Evolutionary conservation across 106 monocot species (phyloP).

Genomic region (Acanthochlamys bracteata): DNA sequence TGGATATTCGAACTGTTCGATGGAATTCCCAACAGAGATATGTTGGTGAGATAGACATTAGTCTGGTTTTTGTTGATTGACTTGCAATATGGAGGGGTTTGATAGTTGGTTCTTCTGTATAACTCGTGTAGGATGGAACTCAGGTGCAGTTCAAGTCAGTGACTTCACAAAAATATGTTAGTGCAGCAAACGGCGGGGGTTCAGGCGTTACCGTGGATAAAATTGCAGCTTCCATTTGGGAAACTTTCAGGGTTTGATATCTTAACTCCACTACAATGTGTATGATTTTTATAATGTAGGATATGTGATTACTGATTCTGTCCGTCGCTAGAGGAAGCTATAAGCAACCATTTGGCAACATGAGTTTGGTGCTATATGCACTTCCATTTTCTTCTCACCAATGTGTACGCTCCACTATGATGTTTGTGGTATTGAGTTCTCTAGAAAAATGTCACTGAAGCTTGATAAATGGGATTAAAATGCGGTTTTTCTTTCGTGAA

Average conservation of each 20-base stretch:
- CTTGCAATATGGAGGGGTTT: not conserved
- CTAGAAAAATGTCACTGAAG: too few species aligned
- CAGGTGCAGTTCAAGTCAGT: conserved; percentile 67
- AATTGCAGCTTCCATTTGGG: conserved; percentile 56
- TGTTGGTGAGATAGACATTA: conserved; percentile 45
- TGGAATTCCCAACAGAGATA: conserved; percentile 75
- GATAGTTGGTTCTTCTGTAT: not conserved
- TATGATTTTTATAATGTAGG: not conserved
- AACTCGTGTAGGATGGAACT: conserved; percentile 57
- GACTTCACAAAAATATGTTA: conserved; percentile 54
- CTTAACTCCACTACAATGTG: not conserved
- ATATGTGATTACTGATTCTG: not conserved
- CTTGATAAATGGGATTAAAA: too few species aligned
- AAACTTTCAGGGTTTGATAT: conserved; percentile 65
- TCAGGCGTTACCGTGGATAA: conserved; percentile 56
- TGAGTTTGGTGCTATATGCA: too few species aligned
- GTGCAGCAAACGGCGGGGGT: conserved; percentile 51
- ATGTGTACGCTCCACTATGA: too few species aligned
- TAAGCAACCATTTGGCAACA: too few species aligned
- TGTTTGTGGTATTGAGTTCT: too few species aligned
- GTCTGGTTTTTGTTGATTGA: not conserved
- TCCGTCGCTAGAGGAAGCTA: not conserved
- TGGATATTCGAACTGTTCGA: conserved; percentile 86
- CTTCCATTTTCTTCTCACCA: too few species aligned
- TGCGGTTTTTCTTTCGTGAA: too few species aligned